These are phyloP conservation scores for Penicillium psychrosexuale DNA, from an alignment of 2,329 filamentous ascomycete species.

Conservation along the genomic window DNA sequence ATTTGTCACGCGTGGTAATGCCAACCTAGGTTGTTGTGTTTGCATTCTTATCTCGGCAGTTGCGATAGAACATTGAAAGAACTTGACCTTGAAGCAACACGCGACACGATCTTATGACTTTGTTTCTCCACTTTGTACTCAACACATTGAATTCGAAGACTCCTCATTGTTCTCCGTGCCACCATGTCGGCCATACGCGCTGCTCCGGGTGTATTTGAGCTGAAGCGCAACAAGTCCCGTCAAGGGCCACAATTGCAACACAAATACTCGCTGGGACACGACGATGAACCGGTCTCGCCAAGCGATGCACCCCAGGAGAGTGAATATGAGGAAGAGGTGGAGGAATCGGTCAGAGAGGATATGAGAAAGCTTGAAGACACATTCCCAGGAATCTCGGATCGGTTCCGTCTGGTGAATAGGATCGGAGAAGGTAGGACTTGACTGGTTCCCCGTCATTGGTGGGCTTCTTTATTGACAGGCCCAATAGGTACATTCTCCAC, in stretches of 20 bases:
- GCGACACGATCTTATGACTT: not conserved
- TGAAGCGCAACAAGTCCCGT: slow-evolving; percentile 21
- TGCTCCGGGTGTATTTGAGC: slow-evolving; percentile 25
- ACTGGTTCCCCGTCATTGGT: not conserved
- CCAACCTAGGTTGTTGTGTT: not conserved
- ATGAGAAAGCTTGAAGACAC: slow-evolving; percentile 80
- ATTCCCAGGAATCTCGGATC: slow-evolving; percentile 78
- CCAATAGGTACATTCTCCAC: slow-evolving; percentile 87
- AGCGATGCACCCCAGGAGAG: slow-evolving; percentile 18
- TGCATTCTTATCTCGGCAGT: slow-evolving; percentile 1
- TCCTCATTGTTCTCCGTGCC: not conserved
- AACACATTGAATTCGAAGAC: not conserved
- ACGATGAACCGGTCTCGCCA: slow-evolving; percentile 10
- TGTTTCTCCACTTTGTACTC: not conserved
- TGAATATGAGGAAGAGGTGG: slow-evolving; percentile 39
- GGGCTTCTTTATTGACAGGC: not conserved
- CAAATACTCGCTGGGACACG: slow-evolving; percentile 19
- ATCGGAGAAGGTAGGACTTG: slow-evolving; percentile 81
- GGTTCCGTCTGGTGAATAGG: slow-evolving; percentile 88
- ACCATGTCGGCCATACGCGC: slow-evolving; percentile 29
- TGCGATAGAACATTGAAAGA: slow-evolving; percentile 1
- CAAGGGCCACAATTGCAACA: slow-evolving; percentile 12
- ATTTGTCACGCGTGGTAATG: slow-evolving; percentile 4
- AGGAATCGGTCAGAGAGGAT: slow-evolving; percentile 67
- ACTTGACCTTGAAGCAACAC: not conserved